These are phyloP conservation scores for Cudoniella acicularis DNA, from an alignment of 495 filamentous ascomycete species.

Conservation along the genomic window DNA sequence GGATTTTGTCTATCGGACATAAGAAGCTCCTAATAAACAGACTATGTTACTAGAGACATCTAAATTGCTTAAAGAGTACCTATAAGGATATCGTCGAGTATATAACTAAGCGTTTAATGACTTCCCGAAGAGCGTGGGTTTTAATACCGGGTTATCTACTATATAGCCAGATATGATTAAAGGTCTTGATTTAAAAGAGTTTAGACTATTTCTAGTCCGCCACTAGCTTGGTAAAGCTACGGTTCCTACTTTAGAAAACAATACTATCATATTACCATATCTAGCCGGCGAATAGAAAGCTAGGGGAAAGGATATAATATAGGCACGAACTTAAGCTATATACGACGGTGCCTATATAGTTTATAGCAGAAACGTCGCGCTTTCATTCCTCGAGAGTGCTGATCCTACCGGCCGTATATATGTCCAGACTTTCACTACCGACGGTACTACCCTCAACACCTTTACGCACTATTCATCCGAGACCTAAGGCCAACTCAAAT, in stretches of 20 bases:
- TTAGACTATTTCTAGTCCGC: constrained; percentile 10
- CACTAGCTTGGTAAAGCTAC: constrained; percentile 11
- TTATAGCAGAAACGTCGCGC: constrained; percentile 11
- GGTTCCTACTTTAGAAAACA: background rate
- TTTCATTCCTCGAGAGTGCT: constrained; percentile 3
- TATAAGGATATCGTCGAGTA: constrained; percentile 1
- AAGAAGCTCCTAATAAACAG: constrained; percentile 1
- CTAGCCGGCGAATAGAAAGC: constrained; percentile 15
- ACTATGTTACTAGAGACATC: background rate
- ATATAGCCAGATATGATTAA: constrained; percentile 14
- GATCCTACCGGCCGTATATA: constrained; percentile 7
- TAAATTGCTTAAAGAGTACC: background rate
- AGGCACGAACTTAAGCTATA: constrained; percentile 5
- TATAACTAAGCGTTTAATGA: constrained; percentile 8
- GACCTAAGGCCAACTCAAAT: constrained; percentile 10
- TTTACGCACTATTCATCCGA: constrained; percentile 13
- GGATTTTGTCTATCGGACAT: background rate
- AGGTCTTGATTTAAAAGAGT: constrained; percentile 7
- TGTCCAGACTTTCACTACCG: constrained; percentile 12
- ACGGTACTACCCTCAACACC: constrained; percentile 14
- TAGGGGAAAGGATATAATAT: constrained; percentile 8
- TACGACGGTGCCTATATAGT: constrained; percentile 14
- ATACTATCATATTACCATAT: constrained; percentile 8
- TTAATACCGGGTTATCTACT: constrained; percentile 13
- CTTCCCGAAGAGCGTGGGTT: constrained; percentile 11